These are phyloP conservation scores for Lachnellula hyalina DNA, from an alignment of 2,329 filamentous ascomycete species.

Conservation along the genomic window DNA sequence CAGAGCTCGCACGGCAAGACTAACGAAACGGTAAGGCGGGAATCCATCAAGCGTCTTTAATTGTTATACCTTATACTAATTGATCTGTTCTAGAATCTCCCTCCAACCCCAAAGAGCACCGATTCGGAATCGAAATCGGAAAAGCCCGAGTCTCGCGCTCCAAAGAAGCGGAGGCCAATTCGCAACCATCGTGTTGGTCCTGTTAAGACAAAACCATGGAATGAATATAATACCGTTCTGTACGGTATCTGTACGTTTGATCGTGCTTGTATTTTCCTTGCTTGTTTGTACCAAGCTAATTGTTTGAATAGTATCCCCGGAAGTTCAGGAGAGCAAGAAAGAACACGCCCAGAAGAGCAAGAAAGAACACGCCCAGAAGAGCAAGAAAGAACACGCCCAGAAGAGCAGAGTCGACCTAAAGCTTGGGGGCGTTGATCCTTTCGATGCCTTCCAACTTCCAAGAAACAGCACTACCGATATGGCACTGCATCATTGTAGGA, in stretches of 20 bases:
- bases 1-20: neutral
- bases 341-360: neutral
- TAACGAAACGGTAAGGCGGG: neutral
- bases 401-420: conserved; percentile 2
- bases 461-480: conserved; percentile 6
- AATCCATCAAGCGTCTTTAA: neutral
- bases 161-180: too few relatives aligned
- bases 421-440: conserved; percentile 10
- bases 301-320: neutral
- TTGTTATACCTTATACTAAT: too few relatives aligned
- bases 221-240: too few relatives aligned
- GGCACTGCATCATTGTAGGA: conserved; percentile 12
- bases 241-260: too few relatives aligned
- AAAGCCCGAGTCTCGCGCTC: too few relatives aligned
- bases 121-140: too few relatives aligned
- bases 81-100: too few relatives aligned
- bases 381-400: neutral
- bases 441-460: conserved; percentile 6
- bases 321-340: neutral
- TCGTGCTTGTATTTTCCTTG: too few relatives aligned
- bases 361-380: neutral
- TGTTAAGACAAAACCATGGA: too few relatives aligned
- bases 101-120: too few relatives aligned
- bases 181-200: too few relatives aligned
- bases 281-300: too few relatives aligned